phyloP scores from a whole-genome alignment of 2,329 filamentous ascomycete species.

The Celoporthe dispersa region DNA sequence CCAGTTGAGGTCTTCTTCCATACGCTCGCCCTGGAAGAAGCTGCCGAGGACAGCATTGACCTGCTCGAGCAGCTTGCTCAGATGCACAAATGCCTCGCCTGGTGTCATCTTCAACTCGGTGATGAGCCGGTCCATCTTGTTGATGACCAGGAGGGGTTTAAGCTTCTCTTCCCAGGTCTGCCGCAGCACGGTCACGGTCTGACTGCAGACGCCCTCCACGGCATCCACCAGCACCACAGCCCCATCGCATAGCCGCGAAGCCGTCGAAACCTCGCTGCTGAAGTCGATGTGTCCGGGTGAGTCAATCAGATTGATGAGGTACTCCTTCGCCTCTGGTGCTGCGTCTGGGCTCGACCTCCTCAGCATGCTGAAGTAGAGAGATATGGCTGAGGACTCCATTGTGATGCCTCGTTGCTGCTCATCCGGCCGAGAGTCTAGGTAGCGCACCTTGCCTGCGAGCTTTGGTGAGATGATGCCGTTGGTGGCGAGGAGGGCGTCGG shows the following conservation, averaged over 20 bases:
- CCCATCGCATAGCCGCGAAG: conserved; percentile 90
- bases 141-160: conserved; percentile 92
- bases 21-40: conserved; percentile 96
- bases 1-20: conserved; percentile 98
- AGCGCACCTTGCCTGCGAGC: conserved; percentile 95
- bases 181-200: conserved; percentile 94
- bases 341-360: conserved; percentile 72
- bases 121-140: conserved; percentile 95
- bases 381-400: conserved; percentile 99
- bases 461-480: conserved; percentile 99
- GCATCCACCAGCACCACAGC: conserved; percentile 94
- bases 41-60: conserved; percentile 97
- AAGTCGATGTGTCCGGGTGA: conserved; percentile 99
- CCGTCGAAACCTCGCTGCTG: conserved; percentile 96
- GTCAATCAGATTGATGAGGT: conserved; percentile 96
- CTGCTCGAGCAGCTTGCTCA: conserved; percentile 89
- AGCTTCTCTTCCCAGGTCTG: conserved; percentile 96
- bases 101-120: conserved; percentile 96
- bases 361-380: conserved; percentile 91
- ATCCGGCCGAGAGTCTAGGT: conserved; percentile 93
- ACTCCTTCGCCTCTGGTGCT: conserved; percentile 77
- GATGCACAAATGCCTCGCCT: conserved; percentile 83
- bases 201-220: conserved; percentile 96
- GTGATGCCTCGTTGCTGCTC: conserved; percentile 96
- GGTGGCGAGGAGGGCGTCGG: conserved; percentile 93